Evolutionary conservation across 2,329 filamentous ascomycete species (phyloP).

Genomic region (Penicillium sp.): DNA sequence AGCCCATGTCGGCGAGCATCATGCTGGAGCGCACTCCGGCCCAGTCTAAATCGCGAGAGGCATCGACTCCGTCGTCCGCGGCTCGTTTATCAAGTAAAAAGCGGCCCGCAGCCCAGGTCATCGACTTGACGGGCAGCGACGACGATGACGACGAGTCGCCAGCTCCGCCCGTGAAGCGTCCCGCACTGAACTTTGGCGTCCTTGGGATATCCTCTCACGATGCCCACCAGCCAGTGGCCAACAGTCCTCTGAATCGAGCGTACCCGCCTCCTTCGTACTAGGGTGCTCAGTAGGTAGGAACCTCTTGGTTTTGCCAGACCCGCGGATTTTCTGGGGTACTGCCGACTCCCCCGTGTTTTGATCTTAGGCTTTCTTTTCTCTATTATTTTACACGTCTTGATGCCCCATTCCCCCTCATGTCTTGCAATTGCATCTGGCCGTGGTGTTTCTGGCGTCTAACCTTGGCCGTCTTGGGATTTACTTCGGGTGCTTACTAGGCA

Average conservation of each 20-base stretch:
- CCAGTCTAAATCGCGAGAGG: conserved; percentile 41
- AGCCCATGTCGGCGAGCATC: conserved; percentile 29
- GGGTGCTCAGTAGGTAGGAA: background rate
- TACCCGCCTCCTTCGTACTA: conserved; percentile 23
- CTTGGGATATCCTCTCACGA: conserved; percentile 26
- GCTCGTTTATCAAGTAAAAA: conserved; percentile 45
- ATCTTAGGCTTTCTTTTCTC: background rate
- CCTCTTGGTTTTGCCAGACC: background rate
- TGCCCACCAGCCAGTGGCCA: conserved; percentile 24
- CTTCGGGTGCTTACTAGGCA: conserved; percentile 6
- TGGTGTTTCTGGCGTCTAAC: conserved; percentile 21
- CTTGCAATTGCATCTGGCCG: conserved; percentile 19
- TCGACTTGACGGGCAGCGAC: conserved; percentile 57
- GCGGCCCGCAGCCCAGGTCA: conserved; percentile 51
- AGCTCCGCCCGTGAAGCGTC: conserved; percentile 38
- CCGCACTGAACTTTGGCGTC: conserved; percentile 26
- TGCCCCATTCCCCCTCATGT: background rate
- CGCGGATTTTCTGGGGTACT: background rate
- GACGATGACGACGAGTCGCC: conserved; percentile 53
- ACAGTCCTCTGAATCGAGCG: conserved; percentile 22
- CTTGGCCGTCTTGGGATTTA: conserved; percentile 4
- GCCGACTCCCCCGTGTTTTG: background rate
- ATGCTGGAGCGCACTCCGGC: conserved; percentile 37
- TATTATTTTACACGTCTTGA: background rate
- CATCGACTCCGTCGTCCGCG: conserved; percentile 43